Conservation (phyloP, 78 protist species). For the slime mould (Dictyostelium discoideum) region DNA sequence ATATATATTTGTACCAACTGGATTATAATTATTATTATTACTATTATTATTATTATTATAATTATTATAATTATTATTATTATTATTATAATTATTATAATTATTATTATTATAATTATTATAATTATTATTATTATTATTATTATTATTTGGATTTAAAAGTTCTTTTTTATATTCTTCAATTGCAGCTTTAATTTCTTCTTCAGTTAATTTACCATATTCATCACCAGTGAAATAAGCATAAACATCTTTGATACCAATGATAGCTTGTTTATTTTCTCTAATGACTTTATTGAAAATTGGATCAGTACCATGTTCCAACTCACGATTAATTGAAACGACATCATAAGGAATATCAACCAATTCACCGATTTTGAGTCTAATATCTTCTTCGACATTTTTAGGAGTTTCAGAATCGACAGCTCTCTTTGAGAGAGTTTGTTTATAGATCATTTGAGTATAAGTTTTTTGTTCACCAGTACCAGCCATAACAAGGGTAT, state of each 20-base stretch:
- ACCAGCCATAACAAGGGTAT: constrained; percentile 86
- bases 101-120: background rate
- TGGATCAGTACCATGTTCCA: background rate
- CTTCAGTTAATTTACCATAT: constrained; percentile 47
- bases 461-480: constrained; percentile 96
- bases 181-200: constrained; percentile 44
- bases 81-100: background rate
- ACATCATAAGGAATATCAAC: constrained; percentile 3
- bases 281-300: background rate
- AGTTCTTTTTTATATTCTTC: constrained; percentile 17
- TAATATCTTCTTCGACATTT: background rate
- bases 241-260: background rate
- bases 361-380: background rate
- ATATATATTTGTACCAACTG: background rate
- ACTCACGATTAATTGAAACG: background rate
- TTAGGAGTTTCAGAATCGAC: constrained; percentile 44
- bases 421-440: constrained; percentile 83
- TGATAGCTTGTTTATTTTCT: background rate
- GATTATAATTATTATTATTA: background rate
- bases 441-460: constrained; percentile 94
- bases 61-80: background rate
- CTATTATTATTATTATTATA: background rate
- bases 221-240: constrained; percentile 27
- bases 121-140: background rate
- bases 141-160: background rate